Evolutionary conservation across 495 filamentous ascomycete species (phyloP), one percentile per base, ranked within the genome.

Genomic region (Chaetomium tenue): DNA sequence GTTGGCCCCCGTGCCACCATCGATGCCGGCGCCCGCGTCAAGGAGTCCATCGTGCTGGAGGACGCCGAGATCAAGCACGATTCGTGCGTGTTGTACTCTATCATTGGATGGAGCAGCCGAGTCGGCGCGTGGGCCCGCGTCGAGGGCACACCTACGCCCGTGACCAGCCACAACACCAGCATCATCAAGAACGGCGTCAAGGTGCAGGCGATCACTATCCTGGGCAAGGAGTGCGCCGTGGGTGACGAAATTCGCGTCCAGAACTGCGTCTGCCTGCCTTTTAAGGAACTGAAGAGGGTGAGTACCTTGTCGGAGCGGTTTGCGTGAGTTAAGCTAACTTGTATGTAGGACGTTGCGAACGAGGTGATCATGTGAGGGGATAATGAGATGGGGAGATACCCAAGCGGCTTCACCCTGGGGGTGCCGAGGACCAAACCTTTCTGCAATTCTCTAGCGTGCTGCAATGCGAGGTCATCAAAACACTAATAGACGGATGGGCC

Each of bases 281-380:
- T 93, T 75, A 99, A 99, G 85, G 95, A 98, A 77, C 80, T 99
- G 74, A 99, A 98, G 86, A 86, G 91, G 81, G 93, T 96, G 82
- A 76, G 92, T 88, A 42, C 28, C 8, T 8, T 3, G 18, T 15
- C 26, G 46, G 28, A 22, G 12, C 15, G 28, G 55, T 63, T 25
- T 58, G 52, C 15, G 13, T 33, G 40, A 7, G 5, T 18, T 9
- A 23, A 23, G 74, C 81, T 82, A 65, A 83, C 56, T 64, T 30
- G 55, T 55, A 22, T 58, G 52, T 37, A 50, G 51, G 90, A 94
- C 76, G 91, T 97, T 64, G 80, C 88, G 71, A 96, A 97, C 77
- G 93, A 97, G 75, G 91, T 97, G 66, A 97, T 97, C 72, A 97
- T 97, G 93, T 97, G 86, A 83, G 39, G 44, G 8, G 33, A 33